These are phyloP conservation scores for Glycine soja DNA, from an alignment of 306 rosid species.

Conservation along the genomic window DNA sequence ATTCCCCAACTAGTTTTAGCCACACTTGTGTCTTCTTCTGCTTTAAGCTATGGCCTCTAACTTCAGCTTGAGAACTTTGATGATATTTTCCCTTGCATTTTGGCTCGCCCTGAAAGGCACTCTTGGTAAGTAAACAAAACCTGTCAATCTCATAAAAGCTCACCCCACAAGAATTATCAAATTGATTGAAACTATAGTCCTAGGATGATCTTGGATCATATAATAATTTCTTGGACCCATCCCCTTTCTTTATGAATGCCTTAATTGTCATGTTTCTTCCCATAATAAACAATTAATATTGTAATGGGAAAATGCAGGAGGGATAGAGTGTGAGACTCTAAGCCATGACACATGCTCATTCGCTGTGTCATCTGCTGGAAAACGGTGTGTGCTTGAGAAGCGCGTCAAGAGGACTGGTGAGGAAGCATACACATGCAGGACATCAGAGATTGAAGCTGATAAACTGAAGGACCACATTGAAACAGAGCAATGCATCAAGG, in stretches of 20 bases:
- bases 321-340: constrained; percentile 66
- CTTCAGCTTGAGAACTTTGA: constrained; percentile 45
- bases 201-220: too few relatives aligned
- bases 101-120: constrained; percentile 58
- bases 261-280: too few relatives aligned
- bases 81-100: constrained; percentile 50
- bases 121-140: constrained; percentile 56
- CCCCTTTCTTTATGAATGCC: too few relatives aligned
- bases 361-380: constrained; percentile 71
- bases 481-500: constrained; percentile 64
- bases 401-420: constrained; percentile 65
- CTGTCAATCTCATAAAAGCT: background rate
- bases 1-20: constrained; percentile 29
- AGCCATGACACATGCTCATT: constrained; percentile 67
- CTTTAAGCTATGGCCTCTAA: constrained; percentile 60
- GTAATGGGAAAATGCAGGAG: constrained; percentile 47
- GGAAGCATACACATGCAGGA: constrained; percentile 74
- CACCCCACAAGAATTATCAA: too few relatives aligned
- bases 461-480: constrained; percentile 69
- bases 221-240: too few relatives aligned
- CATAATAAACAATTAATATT: too few relatives aligned
- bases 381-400: constrained; percentile 86
- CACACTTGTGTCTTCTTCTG: background rate
- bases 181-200: too few relatives aligned
- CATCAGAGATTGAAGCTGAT: constrained; percentile 80